Conservation (phyloP, 2,329 filamentous ascomycete species). For the Huntiella savannae region DNA sequence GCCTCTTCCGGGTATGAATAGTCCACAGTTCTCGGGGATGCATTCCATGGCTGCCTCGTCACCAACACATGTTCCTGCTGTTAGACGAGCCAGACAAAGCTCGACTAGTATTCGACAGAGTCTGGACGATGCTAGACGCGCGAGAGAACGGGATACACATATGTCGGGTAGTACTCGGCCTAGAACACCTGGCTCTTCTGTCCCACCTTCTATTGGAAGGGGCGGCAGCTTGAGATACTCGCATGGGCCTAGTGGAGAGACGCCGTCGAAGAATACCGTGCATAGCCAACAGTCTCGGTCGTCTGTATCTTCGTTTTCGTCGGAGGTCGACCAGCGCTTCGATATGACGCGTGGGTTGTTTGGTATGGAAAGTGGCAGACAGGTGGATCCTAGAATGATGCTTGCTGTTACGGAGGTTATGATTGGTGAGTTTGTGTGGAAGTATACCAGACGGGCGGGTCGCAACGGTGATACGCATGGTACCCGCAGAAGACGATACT, state of each 20-base stretch:
- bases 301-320: slow-evolving; percentile 87
- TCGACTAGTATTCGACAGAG: slow-evolving; percentile 44
- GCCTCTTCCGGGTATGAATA: too few relatives aligned
- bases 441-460: slow-evolving; percentile 91
- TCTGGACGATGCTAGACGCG: slow-evolving; percentile 7
- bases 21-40: too few relatives aligned
- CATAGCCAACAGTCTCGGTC: slow-evolving; percentile 40
- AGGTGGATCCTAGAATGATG: slow-evolving; percentile 90
- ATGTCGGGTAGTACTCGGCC: slow-evolving; percentile 27
- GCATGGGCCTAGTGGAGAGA: slow-evolving; percentile 5
- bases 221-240: not conserved
- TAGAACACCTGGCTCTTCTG: slow-evolving; percentile 37
- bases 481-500: slow-evolving; percentile 83
- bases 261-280: slow-evolving; percentile 12
- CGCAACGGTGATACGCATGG: slow-evolving; percentile 62
- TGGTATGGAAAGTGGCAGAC: slow-evolving; percentile 28
- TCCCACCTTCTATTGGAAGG: slow-evolving; percentile 12
- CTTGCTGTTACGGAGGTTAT: slow-evolving; percentile 98
- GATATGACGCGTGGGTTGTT: slow-evolving; percentile 45
- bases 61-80: not conserved
- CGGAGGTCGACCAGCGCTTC: slow-evolving; percentile 82
- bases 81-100: not conserved
- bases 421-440: slow-evolving; percentile 98
- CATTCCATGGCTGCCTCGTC: slow-evolving; percentile 24
- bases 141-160: slow-evolving; percentile 1